These are phyloP conservation scores for Hirsutella minnesotensis DNA, from an alignment of 2,329 filamentous ascomycete genomes.

Conservation along the genomic window DNA sequence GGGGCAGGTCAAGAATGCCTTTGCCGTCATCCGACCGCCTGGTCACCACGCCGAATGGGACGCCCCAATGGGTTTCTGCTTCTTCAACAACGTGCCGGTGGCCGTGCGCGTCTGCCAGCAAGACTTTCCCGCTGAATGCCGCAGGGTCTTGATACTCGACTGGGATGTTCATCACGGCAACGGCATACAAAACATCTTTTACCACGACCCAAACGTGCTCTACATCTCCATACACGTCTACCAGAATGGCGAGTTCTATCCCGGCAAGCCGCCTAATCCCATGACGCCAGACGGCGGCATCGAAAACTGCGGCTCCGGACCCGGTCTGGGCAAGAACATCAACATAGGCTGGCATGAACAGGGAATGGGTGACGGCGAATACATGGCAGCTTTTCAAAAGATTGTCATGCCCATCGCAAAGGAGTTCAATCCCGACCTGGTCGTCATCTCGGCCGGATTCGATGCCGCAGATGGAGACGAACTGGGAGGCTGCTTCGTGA, in stretches of 20 bases:
- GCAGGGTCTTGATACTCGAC: conserved; percentile 86
- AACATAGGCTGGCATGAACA: conserved; percentile 58
- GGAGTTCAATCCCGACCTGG: conserved; percentile 87
- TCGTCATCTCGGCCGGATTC: conserved; percentile 92
- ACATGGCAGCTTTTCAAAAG: conserved; percentile 90
- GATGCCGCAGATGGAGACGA: conserved; percentile 91
- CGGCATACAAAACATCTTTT: conserved; percentile 92
- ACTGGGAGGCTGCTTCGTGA: conserved; percentile 84
- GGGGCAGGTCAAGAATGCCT: conserved; percentile 80
- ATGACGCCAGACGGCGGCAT: conserved; percentile 49
- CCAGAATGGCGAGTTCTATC: conserved; percentile 74
- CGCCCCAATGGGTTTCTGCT: conserved; percentile 83
- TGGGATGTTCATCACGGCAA: conserved; percentile 83
- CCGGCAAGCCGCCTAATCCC: conserved; percentile 47
- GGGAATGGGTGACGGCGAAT: conserved; percentile 91
- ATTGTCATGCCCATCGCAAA: conserved; percentile 92
- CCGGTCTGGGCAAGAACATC: conserved; percentile 48
- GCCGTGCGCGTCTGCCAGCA: conserved; percentile 79
- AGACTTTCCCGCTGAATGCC: conserved; percentile 67
- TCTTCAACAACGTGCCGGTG: conserved; percentile 96
- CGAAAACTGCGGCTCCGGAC: conserved; percentile 43
- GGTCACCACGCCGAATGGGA: conserved; percentile 90
- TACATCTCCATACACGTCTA: conserved; percentile 95
- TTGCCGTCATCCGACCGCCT: conserved; percentile 88
- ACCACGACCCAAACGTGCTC: conserved; percentile 84